phyloP scores from a whole-genome alignment of 1,284 basidiomycete species.

The Puccinia novopanici region DNA sequence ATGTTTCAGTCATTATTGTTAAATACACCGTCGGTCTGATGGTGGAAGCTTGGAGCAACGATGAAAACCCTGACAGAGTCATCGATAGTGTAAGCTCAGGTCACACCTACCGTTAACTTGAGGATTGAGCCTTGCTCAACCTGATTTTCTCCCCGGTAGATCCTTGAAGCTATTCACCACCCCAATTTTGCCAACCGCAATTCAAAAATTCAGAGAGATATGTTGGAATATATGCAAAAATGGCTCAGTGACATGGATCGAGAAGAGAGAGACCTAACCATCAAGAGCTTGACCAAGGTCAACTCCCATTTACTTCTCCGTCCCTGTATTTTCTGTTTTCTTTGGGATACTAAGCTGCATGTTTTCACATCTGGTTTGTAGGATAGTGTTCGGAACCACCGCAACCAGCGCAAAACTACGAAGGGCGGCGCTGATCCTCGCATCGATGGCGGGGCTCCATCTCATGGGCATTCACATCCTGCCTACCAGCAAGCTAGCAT shows the following conservation, averaged over 20 bases:
- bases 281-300: constrained; percentile 45
- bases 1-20: constrained; percentile 62
- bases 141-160: constrained; percentile 63
- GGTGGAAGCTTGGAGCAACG: constrained; percentile 72
- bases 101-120: not conserved
- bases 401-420: constrained; percentile 45
- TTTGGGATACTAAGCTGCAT: too few species aligned
- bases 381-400: constrained; percentile 47
- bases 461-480: constrained; percentile 34
- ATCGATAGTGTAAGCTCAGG: constrained; percentile 63
- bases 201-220: constrained; percentile 75
- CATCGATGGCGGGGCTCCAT: constrained; percentile 1
- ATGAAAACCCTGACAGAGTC: constrained; percentile 63
- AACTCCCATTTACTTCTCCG: not conserved
- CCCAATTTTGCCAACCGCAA: constrained; percentile 74
- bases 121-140: not conserved
- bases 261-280: constrained; percentile 59
- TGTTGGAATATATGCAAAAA: constrained; percentile 68
- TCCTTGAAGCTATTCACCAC: constrained; percentile 79
- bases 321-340: not conserved
- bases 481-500: constrained; percentile 25
- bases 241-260: constrained; percentile 67
- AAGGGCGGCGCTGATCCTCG: constrained; percentile 38
- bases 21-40: constrained; percentile 68
- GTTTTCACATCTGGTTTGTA: not conserved